Evolutionary conservation across 106 monocot species (phyloP).

Genomic region (Ottelia alismoides): DNA sequence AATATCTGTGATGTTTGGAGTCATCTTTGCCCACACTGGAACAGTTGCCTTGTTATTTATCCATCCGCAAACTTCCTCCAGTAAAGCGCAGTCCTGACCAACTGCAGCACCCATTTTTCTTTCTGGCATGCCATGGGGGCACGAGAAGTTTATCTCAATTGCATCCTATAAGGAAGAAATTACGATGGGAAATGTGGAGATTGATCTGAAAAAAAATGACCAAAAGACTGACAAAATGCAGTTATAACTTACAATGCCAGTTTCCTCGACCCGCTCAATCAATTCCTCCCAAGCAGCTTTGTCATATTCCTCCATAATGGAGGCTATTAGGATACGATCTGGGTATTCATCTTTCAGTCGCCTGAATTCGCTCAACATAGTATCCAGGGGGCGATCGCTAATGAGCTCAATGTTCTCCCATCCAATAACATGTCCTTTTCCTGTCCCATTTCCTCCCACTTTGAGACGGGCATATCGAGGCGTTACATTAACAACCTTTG

Average conservation of each 20-base stretch:
- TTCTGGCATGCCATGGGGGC: slow-evolving; percentile 99
- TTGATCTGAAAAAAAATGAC: too few relatives aligned
- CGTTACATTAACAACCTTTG: slow-evolving; percentile 97
- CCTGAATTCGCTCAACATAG: slow-evolving; percentile 89
- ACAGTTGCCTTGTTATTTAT: slow-evolving; percentile 96
- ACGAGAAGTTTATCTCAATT: slow-evolving; percentile 96
- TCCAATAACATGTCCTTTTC: slow-evolving; percentile 80
- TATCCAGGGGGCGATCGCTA: slow-evolving; percentile 91
- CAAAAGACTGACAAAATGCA: neutral
- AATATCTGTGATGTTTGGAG: slow-evolving; percentile 93
- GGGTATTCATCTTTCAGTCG: slow-evolving; percentile 84
- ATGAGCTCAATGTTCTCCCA: slow-evolving; percentile 99
- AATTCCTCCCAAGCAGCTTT: slow-evolving; percentile 93
- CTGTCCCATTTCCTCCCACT: slow-evolving; percentile 72
- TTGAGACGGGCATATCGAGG: slow-evolving; percentile 84
- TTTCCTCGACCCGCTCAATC: slow-evolving; percentile 85
- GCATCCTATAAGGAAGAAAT: slow-evolving; percentile 96
- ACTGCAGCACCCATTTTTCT: slow-evolving; percentile 98
- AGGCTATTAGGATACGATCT: slow-evolving; percentile 83
- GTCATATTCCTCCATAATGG: slow-evolving; percentile 98
- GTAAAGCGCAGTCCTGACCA: slow-evolving; percentile 81
- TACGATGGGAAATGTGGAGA: too few relatives aligned
- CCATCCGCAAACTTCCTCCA: slow-evolving; percentile 96
- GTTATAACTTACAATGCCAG: slow-evolving; percentile 82
- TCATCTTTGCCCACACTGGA: slow-evolving; percentile 99